phyloP scores from a whole-genome alignment of 1,139 yeast species.

The Chernovozyma sophiae-reginae region DNA sequence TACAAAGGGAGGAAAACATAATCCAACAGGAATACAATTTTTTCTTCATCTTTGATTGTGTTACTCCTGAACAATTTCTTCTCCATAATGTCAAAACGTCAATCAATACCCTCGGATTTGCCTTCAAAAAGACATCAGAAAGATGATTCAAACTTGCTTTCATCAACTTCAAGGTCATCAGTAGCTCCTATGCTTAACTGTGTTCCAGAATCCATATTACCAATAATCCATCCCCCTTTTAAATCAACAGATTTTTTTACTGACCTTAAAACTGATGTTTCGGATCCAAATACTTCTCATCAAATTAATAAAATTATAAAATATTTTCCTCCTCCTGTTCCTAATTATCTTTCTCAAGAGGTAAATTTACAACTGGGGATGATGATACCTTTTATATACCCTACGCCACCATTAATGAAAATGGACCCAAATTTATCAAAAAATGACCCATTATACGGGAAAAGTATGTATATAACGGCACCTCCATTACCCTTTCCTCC shows the following conservation, averaged over 20 bases:
- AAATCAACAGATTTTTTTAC: constrained; percentile 31
- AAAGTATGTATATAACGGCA: constrained; percentile 9
- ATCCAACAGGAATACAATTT: too few species aligned
- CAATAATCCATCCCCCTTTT: constrained; percentile 33
- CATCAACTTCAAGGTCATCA: not conserved
- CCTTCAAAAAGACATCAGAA: not conserved
- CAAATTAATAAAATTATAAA: constrained; percentile 26
- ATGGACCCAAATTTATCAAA: constrained; percentile 11
- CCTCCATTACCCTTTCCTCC: constrained; percentile 50
- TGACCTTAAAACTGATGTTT: constrained; percentile 23
- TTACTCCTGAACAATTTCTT: too few species aligned
- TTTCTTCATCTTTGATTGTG: too few species aligned
- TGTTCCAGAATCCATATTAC: constrained; percentile 36
- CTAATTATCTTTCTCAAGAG: constrained; percentile 20
- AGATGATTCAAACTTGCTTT: not conserved
- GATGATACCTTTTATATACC: constrained; percentile 45
- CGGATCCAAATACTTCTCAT: constrained; percentile 10
- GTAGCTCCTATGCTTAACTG: constrained; percentile 20
- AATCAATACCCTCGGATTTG: not conserved
- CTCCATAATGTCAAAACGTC: constrained; percentile 1
- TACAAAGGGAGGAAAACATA: too few species aligned
- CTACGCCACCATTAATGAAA: constrained; percentile 39
- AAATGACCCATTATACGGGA: not conserved
- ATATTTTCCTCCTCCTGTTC: constrained; percentile 42
- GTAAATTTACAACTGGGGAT: constrained; percentile 22